These are phyloP conservation scores for Plenodomus lindquistii DNA, from an alignment of 2,329 filamentous ascomycete genomes.

Conservation along the genomic window DNA sequence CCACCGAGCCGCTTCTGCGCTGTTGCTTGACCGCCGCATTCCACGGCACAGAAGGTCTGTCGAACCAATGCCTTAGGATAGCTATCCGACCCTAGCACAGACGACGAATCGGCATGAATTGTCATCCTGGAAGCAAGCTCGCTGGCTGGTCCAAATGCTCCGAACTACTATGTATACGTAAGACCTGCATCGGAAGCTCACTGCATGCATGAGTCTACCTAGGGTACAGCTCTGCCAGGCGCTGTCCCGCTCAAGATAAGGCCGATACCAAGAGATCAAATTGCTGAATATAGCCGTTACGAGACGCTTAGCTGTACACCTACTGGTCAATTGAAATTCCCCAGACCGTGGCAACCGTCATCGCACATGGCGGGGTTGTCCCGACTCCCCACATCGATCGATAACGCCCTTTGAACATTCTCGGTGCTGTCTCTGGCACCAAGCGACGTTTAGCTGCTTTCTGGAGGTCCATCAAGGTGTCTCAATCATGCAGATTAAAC, in stretches of 20 bases:
- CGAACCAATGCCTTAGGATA: constrained; percentile 2
- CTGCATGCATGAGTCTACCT: constrained; percentile 21
- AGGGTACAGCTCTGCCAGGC: constrained; percentile 3
- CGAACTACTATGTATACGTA: constrained; percentile 30
- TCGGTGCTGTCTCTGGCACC: background rate
- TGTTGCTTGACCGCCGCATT: constrained; percentile 9
- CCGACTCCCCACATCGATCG: constrained; percentile 18
- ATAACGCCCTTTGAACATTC: constrained; percentile 6
- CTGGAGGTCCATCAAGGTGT: constrained; percentile 19
- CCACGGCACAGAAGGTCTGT: constrained; percentile 5
- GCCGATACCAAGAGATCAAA: constrained; percentile 13
- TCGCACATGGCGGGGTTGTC: constrained; percentile 32
- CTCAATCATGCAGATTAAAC: background rate
- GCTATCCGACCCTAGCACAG: constrained; percentile 14
- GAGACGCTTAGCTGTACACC: constrained; percentile 13
- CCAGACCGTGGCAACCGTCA: constrained; percentile 18
- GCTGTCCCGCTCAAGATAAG: constrained; percentile 35
- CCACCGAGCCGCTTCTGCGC: background rate
- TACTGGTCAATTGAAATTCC: constrained; percentile 27
- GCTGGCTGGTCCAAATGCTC: constrained; percentile 15
- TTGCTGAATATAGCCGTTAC: constrained; percentile 26
- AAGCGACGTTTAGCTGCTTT: constrained; percentile 7
- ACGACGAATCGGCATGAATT: constrained; percentile 2
- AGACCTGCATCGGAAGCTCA: constrained; percentile 22
- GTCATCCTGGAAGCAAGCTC: constrained; percentile 4